Percentiles rank a stretch among this genome's conserved stretches.
Conservation (phyloP, 169 alveolate species). For the Babesia bovis region DNA sequence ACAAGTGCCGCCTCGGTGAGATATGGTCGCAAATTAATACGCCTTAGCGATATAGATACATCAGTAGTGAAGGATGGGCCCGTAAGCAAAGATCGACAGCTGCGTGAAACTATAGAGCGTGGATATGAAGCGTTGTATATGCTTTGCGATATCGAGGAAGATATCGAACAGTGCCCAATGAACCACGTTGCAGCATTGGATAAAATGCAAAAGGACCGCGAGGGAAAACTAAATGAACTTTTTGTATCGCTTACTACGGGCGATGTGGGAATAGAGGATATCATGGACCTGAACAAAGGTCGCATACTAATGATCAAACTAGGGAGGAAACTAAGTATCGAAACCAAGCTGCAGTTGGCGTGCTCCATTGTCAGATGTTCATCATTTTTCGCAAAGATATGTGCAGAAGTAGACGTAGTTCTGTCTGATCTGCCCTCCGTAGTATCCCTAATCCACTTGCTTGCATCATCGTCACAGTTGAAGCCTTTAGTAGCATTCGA, state of each 20-base stretch:
- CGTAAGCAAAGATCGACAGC: slow-evolving; percentile 20
- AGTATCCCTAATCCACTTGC: slow-evolving; percentile 12
- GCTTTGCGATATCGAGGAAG: slow-evolving; percentile 62
- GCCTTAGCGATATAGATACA: slow-evolving; percentile 23
- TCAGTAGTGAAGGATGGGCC: neutral
- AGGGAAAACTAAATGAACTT: slow-evolving; percentile 50
- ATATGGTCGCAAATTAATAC: slow-evolving; percentile 59
- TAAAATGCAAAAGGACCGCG: slow-evolving; percentile 67
- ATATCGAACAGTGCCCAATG: slow-evolving; percentile 68
- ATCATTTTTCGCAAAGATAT: slow-evolving; percentile 17
- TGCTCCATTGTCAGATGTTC: slow-evolving; percentile 30
- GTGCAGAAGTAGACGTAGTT: slow-evolving; percentile 34
- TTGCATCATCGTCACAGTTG: slow-evolving; percentile 21
- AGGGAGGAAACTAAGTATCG: slow-evolving; percentile 64
- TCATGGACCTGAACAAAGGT: slow-evolving; percentile 55
- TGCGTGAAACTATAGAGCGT: slow-evolving; percentile 44
- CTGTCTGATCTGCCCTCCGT: slow-evolving; percentile 17
- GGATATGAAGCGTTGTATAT: slow-evolving; percentile 63
- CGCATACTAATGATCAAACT: slow-evolving; percentile 43
- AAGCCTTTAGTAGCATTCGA: slow-evolving; percentile 63
- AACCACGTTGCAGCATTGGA: slow-evolving; percentile 69
- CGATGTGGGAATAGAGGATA: slow-evolving; percentile 17
- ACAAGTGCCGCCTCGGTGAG: slow-evolving; percentile 64
- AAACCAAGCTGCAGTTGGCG: slow-evolving; percentile 52
- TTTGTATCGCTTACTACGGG: slow-evolving; percentile 45